Conservation (phyloP, 768 basidiomycete genomes). For the Trametes cinnabarina region DNA sequence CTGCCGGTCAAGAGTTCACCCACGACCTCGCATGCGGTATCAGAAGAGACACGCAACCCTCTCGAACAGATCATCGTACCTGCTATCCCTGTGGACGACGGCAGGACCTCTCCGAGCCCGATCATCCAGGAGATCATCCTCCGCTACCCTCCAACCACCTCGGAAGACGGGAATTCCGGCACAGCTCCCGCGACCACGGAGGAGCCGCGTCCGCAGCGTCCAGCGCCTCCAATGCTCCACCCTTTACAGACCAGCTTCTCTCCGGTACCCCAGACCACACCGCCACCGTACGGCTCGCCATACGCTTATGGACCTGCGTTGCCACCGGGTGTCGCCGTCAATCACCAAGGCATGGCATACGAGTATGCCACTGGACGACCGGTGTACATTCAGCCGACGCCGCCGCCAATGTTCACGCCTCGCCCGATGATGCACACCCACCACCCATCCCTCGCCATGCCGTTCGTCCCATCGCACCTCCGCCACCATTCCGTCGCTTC, state of each 20-base stretch:
- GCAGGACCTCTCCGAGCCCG: constrained; percentile 17
- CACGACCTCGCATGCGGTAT: not conserved
- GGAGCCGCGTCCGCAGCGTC: constrained; percentile 22
- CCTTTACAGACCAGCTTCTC: constrained; percentile 46
- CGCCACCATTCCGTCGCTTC: constrained; percentile 56
- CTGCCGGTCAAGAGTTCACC: constrained; percentile 15
- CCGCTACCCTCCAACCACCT: constrained; percentile 32
- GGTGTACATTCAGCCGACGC: constrained; percentile 61
- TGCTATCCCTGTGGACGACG: constrained; percentile 4
- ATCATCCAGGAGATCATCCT: constrained; percentile 50
- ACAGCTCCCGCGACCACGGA: constrained; percentile 5
- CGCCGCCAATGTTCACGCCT: constrained; percentile 62
- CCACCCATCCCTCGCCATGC: constrained; percentile 42
- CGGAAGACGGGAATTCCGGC: constrained; percentile 21
- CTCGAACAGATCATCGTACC: constrained; percentile 8
- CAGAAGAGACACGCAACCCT: not conserved
- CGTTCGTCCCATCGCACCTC: constrained; percentile 62
- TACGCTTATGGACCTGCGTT: constrained; percentile 56
- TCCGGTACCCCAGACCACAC: constrained; percentile 37
- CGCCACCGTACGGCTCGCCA: constrained; percentile 66
- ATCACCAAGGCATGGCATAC: constrained; percentile 75
- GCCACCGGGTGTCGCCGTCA: constrained; percentile 71
- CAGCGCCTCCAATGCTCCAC: constrained; percentile 39
- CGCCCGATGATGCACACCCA: constrained; percentile 62
- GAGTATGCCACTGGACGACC: constrained; percentile 81